A percentile compares a stretch with the other conserved stretches of the same genome.
Evolutionary conservation across 352 stramenopile genomes (phyloP).

Genomic region (Phytophthora meadii): DNA sequence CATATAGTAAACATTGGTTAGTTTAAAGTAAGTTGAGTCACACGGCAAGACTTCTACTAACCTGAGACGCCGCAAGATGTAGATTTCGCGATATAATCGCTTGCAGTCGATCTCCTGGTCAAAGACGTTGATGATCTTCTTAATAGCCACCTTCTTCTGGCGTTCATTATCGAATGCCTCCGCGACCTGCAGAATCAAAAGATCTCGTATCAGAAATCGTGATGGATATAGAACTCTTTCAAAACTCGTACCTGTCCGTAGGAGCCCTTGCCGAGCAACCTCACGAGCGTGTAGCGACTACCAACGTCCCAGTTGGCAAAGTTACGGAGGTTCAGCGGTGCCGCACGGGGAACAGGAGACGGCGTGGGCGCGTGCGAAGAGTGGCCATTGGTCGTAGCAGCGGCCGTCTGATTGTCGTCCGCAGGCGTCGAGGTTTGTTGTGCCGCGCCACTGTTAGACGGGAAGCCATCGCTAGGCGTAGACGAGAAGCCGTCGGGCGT

Average conservation of each 20-base stretch:
- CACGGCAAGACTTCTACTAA: constrained; percentile 20
- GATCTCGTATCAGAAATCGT: constrained; percentile 14
- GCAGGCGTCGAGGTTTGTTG: constrained; percentile 31
- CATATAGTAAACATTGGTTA: not conserved
- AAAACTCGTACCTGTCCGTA: constrained; percentile 73
- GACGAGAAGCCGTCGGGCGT: constrained; percentile 74
- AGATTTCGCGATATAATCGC: constrained; percentile 87
- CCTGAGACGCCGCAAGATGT: constrained; percentile 86
- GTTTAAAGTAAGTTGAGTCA: constrained; percentile 6
- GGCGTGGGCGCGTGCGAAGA: constrained; percentile 62
- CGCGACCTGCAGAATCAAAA: constrained; percentile 48
- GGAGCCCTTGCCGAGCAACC: constrained; percentile 83
- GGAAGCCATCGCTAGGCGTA: constrained; percentile 52
- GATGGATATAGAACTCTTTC: not conserved
- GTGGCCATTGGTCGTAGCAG: constrained; percentile 23
- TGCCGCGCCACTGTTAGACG: constrained; percentile 35
- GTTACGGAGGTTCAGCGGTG: constrained; percentile 81
- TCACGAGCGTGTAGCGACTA: constrained; percentile 80
- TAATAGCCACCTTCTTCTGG: constrained; percentile 89
- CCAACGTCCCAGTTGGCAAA: constrained; percentile 88
- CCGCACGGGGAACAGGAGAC: constrained; percentile 64
- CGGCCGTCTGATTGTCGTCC: constrained; percentile 32
- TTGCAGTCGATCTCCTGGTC: constrained; percentile 91
- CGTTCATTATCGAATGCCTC: constrained; percentile 83
- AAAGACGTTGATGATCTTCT: constrained; percentile 92